Evolutionary conservation across 371 early-diverging fungal species (phyloP), one percentile per base, ranked within the genome.

Genomic region (Globomyces sp.): DNA sequence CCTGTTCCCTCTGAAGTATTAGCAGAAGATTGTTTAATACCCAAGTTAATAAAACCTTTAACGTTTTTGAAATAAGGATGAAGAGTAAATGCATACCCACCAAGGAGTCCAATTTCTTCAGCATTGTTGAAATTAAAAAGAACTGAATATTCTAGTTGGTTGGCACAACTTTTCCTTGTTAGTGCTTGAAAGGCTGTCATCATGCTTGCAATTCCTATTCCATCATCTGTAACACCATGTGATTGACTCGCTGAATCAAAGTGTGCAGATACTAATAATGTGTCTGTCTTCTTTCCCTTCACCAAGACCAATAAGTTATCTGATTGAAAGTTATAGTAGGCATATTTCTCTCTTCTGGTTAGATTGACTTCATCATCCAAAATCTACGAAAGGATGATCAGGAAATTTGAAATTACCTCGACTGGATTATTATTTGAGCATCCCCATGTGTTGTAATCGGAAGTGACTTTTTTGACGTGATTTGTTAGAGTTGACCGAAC

Each of bases 111-210:
- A 45, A 80, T 77, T 71, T 93, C 94, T 72, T 93, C 94, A 47
- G 85, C 85, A 69, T 91, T 90, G 73, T 93, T 92, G 60, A 93
- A 86, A 72, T 91, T 84, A 75, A 93, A 89, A 36, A 93, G 76
- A 57, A 72, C 43, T 39, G 61, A 41, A 57, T 85, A 76, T 36
- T 76, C 72, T 55, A 87, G 84, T 24, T 85, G 89, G 50, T 83
- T 76, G 36, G 69, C 68, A 13, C n/a, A 43, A 37, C n/a, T 57
- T 41, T 66, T 45, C 11, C 4, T n/a, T 8, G 58, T 11, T 9
- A 58, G 45, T 40, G 58, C 5, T 10, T 24, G 4, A 8, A 34
- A 48, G 13, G 4, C 73, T 72, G 90, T 91, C 9, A 93, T 66
- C 24, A 80, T 79, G 3, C 81, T 82, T 2, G 79, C 83, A 9